These are phyloP conservation scores for Jasminum sambac DNA, from an alignment of 257 asterid species.

Conservation along the genomic window DNA sequence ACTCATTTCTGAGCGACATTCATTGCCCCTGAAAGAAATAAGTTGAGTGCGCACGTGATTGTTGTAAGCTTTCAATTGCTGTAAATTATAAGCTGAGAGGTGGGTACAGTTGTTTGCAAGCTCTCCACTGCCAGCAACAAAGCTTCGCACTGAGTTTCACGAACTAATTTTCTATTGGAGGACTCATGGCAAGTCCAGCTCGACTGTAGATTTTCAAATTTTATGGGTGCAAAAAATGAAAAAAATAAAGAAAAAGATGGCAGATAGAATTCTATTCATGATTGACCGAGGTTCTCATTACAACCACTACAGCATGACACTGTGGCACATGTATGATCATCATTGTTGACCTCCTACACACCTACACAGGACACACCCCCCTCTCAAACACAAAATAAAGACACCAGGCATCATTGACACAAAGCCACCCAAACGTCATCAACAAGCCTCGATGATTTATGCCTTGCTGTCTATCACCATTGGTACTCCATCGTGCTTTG, in stretches of 20 bases:
- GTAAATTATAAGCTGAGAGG: too few relatives aligned
- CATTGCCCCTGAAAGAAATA: too few relatives aligned
- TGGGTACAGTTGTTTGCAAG: too few relatives aligned
- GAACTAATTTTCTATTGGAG: too few relatives aligned
- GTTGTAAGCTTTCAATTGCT: too few relatives aligned
- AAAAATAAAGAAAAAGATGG: too few relatives aligned
- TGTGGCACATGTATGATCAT: background rate
- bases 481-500: conserved; percentile 26
- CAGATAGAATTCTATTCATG: background rate
- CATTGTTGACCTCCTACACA: background rate
- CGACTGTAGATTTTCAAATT: too few relatives aligned
- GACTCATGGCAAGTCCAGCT: background rate
- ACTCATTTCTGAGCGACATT: too few relatives aligned
- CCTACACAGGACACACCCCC: background rate
- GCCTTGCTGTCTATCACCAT: conserved; percentile 46
- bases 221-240: too few relatives aligned
- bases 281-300: background rate
- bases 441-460: conserved; percentile 8
- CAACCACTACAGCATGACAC: background rate
- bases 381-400: background rate
- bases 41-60: too few relatives aligned
- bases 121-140: too few relatives aligned
- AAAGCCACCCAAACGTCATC: background rate
- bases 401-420: background rate
- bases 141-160: too few relatives aligned